Base-by-base conservation (phyloP, 164 flowering plant genomes). In the Euptelea pleiosperma region DNA sequence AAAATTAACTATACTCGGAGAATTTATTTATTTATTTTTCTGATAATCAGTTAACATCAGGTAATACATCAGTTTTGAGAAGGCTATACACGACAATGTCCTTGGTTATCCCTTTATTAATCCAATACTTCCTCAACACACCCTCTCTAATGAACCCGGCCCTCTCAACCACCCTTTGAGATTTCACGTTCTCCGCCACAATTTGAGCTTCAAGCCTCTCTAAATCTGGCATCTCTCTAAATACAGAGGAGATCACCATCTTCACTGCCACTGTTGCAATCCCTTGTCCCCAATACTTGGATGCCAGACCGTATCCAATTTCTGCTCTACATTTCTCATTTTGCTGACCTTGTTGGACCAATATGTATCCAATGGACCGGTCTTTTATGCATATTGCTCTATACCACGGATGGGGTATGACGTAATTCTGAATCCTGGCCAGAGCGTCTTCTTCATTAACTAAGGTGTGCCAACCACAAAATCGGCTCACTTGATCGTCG, bases 151-250 rank as follows among this genome's bases (percentile, higher is more conserved):
- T 12, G 26, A 75, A 75, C 28, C 71, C 81, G 33, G 72, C 87
- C 70, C 82, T 89, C 82, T 86, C 82, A 48, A 89, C 35, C 56
- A 89, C 94, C 75, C 70, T 77, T 44, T 75, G 83, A 1, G 93
- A 86, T 0, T 74, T 89, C 8, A 15, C 8, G 58, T 84, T 84
- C 8, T 79, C 83, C 16, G 77, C 85, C 58, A 72, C 83, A 8
- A 78, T 94, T 16, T 85, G 33, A 47, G 80, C 91, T 30, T 86
- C 93, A 6, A 86, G 75, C 52, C 93, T 82, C 67, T 79, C 89
- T 70, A 84, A 40, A 57, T 78, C 72, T 1, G 81, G 69, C 84
- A 76, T 68, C 50, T 89, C 91, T 9, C 21, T 40, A 45, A 89
- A 89, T 18, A 82, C 62, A 2, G 63, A 29, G 0, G 58, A 35